phyloP scores from a whole-genome alignment of 495 filamentous ascomycete species.

The Penicillium macrosclerotiorum region DNA sequence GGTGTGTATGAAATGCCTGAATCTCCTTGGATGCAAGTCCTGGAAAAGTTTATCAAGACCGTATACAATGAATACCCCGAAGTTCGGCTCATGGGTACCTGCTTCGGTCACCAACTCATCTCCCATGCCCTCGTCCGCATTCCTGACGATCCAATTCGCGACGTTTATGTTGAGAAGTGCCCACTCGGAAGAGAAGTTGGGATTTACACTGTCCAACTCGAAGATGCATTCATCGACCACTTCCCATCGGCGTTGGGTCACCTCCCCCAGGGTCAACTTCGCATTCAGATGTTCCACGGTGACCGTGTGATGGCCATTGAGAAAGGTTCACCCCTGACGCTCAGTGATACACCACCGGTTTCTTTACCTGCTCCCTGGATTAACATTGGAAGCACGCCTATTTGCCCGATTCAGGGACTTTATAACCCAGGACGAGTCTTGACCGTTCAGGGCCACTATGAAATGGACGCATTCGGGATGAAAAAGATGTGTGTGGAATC shows the following conservation, averaged over 20 bases:
- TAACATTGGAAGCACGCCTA: constrained; percentile 31
- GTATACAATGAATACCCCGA: constrained; percentile 35
- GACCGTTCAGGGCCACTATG: constrained; percentile 38
- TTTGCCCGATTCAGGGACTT: constrained; percentile 40
- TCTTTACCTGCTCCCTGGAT: constrained; percentile 29
- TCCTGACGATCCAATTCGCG: constrained; percentile 17
- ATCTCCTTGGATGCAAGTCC: constrained; percentile 28
- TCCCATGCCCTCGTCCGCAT: constrained; percentile 31
- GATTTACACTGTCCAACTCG: constrained; percentile 26
- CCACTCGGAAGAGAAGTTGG: constrained; percentile 34
- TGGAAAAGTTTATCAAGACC: constrained; percentile 25
- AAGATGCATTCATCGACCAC: constrained; percentile 20
- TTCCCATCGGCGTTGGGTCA: constrained; percentile 18
- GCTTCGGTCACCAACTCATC: constrained; percentile 43
- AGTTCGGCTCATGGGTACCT: constrained; percentile 39
- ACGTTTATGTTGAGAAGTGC: constrained; percentile 29
- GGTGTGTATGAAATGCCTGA: constrained; percentile 29
- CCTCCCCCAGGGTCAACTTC: constrained; percentile 18
- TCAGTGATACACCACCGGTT: constrained; percentile 24
- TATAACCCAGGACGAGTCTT: constrained; percentile 32
- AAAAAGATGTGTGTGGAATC: constrained; percentile 30
- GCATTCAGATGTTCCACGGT: constrained; percentile 40
- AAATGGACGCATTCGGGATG: constrained; percentile 36
- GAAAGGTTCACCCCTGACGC: constrained; percentile 16
- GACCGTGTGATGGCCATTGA: constrained; percentile 33